These are phyloP conservation scores for Aureoboletus auriporus DNA, from an alignment of 768 basidiomycete species.

Conservation along the genomic window DNA sequence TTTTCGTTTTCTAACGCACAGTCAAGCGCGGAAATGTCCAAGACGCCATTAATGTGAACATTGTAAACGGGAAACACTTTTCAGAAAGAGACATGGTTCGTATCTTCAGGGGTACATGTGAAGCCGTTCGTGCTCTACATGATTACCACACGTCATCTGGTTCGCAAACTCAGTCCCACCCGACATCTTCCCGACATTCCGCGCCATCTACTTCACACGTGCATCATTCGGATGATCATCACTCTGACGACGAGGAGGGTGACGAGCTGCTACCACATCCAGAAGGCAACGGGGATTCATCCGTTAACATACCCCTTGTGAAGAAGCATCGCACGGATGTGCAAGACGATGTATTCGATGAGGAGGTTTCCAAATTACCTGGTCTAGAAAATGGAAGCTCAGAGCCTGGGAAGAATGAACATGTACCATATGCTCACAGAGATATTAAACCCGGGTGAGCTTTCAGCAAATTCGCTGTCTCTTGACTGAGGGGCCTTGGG, in stretches of 20 bases:
- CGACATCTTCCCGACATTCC: slow-evolving; percentile 11
- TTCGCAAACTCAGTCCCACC: slow-evolving; percentile 19
- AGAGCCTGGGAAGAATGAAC: slow-evolving; percentile 41
- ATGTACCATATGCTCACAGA: slow-evolving; percentile 91
- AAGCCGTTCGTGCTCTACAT: slow-evolving; percentile 94
- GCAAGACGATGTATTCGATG: slow-evolving; percentile 69
- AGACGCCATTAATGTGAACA: slow-evolving; percentile 86
- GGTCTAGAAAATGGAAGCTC: slow-evolving; percentile 35
- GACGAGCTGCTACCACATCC: slow-evolving; percentile 73
- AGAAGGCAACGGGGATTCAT: slow-evolving; percentile 55
- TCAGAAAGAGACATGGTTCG: slow-evolving; percentile 85
- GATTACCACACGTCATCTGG: slow-evolving; percentile 58
- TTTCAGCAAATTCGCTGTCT: neutral
- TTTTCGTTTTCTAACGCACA: neutral
- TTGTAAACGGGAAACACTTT: slow-evolving; percentile 77
- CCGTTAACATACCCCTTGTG: slow-evolving; percentile 56
- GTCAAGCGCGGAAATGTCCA: slow-evolving; percentile 88
- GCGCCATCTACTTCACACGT: slow-evolving; percentile 20
- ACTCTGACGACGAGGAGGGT: slow-evolving; percentile 54
- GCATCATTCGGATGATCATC: slow-evolving; percentile 22
- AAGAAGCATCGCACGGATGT: slow-evolving; percentile 48
- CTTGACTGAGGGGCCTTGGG: slow-evolving; percentile 1
- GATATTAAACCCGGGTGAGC: slow-evolving; percentile 94
- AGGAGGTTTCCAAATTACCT: slow-evolving; percentile 51
- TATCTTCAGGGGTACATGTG: slow-evolving; percentile 91